These are phyloP conservation scores for Fonsecaea pugnacius DNA, from an alignment of 2,329 filamentous ascomycete species.

Conservation along the genomic window DNA sequence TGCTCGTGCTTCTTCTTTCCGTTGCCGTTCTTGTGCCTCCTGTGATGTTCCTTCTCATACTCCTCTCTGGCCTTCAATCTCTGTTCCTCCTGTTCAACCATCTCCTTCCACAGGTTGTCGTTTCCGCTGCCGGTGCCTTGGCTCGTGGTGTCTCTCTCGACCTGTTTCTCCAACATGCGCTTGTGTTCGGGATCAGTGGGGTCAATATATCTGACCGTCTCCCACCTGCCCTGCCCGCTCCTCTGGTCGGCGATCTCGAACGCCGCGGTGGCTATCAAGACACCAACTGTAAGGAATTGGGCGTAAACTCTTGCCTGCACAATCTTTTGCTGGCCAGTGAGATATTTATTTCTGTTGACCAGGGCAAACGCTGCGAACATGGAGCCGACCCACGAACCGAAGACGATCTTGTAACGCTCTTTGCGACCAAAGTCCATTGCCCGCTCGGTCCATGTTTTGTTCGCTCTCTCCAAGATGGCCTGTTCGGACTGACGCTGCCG, in stretches of 20 bases:
- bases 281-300: slow-evolving; percentile 82
- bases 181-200: slow-evolving; percentile 82
- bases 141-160: slow-evolving; percentile 44
- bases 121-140: slow-evolving; percentile 22
- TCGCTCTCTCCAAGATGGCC: slow-evolving; percentile 57
- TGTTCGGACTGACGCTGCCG: slow-evolving; percentile 64
- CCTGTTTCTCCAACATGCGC: slow-evolving; percentile 80
- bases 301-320: slow-evolving; percentile 95
- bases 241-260: slow-evolving; percentile 82
- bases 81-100: slow-evolving; percentile 55
- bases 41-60: slow-evolving; percentile 39
- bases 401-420: slow-evolving; percentile 86
- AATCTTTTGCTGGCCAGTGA: slow-evolving; percentile 79
- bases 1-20: slow-evolving; percentile 28
- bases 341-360: slow-evolving; percentile 76
- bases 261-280: slow-evolving; percentile 78
- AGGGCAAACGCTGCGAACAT: slow-evolving; percentile 76
- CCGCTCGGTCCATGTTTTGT: slow-evolving; percentile 63
- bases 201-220: slow-evolving; percentile 80
- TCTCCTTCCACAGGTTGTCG: slow-evolving; percentile 77
- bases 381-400: slow-evolving; percentile 76
- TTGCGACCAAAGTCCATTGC: slow-evolving; percentile 73
- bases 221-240: slow-evolving; percentile 64
- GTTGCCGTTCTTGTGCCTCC: slow-evolving; percentile 30
- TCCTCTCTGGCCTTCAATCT: slow-evolving; percentile 50